These are phyloP conservation scores for Talinum fruticosum DNA, from an alignment of 148 eudicot species.

Conservation along the genomic window DNA sequence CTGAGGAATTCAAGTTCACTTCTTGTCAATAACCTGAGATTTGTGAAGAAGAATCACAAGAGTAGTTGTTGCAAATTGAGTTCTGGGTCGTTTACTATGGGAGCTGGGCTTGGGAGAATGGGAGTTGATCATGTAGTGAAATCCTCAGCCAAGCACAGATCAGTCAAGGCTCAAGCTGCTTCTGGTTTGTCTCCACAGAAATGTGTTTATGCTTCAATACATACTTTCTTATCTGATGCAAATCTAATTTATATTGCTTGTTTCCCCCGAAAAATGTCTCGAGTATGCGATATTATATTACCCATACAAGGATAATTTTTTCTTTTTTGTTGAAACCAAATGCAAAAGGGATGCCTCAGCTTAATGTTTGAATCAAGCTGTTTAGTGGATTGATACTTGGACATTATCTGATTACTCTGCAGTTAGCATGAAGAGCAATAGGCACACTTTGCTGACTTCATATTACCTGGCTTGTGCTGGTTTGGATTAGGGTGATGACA, in stretches of 20 bases:
- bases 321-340: too few species aligned
- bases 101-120: slow-evolving; percentile 41
- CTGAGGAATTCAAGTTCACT: slow-evolving; percentile 24
- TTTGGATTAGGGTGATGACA: too few species aligned
- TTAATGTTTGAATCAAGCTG: neutral
- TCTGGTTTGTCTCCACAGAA: neutral
- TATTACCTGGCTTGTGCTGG: too few species aligned
- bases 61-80: slow-evolving; percentile 34
- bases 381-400: neutral
- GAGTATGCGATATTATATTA: too few species aligned
- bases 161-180: slow-evolving; percentile 57
- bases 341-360: neutral
- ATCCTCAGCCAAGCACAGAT: slow-evolving; percentile 55
- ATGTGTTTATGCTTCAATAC: neutral
- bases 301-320: too few species aligned
- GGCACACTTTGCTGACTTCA: too few species aligned
- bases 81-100: slow-evolving; percentile 43
- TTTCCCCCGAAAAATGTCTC: neutral
- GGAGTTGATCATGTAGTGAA: slow-evolving; percentile 40
- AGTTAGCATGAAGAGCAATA: too few species aligned
- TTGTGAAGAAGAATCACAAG: slow-evolving; percentile 22
- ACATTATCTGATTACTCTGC: neutral
- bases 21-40: slow-evolving; percentile 27
- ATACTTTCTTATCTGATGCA: neutral
- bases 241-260: neutral